phyloP scores from a whole-genome alignment of 495 filamentous ascomycete genomes.

The Trichoderma reesei region DNA sequence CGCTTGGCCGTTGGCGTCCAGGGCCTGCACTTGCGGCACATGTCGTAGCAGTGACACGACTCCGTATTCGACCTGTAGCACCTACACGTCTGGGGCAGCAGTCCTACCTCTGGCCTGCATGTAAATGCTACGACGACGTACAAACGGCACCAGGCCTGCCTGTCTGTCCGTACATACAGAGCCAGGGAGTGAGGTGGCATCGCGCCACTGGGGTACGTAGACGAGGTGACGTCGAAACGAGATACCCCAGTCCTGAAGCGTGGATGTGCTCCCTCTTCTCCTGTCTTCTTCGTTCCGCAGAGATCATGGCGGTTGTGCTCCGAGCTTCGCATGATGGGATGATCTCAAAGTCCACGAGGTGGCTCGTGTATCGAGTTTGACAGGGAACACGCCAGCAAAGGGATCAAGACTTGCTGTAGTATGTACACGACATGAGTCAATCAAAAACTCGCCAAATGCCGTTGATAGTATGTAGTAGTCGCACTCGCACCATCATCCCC shows the following conservation, averaged over 20 bases:
- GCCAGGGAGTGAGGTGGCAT: neutral
- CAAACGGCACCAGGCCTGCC: too few species aligned
- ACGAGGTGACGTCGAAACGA: slow-evolving; percentile 1
- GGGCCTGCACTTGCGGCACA: neutral
- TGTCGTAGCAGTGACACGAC: too few species aligned
- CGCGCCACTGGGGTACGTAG: neutral
- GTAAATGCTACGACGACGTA: neutral
- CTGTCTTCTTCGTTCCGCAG: too few species aligned
- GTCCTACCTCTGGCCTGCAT: too few species aligned
- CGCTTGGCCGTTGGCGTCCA: neutral
- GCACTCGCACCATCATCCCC: neutral
- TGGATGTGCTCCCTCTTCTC: neutral
- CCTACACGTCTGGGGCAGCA: too few species aligned
- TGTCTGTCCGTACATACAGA: neutral
- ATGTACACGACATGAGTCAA: neutral
- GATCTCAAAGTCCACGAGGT: neutral
- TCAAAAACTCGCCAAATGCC: neutral
- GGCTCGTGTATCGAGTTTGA: neutral
- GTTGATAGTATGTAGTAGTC: too few species aligned
- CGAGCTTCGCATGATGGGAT: neutral
- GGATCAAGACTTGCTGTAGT: neutral
- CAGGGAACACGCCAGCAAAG: neutral
- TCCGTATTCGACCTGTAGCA: too few species aligned
- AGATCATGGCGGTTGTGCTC: neutral
- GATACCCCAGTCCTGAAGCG: too few species aligned